These are phyloP conservation scores for Triticum monococcum DNA, from an alignment of 176 grass and related monocot species.

Conservation along the genomic window DNA sequence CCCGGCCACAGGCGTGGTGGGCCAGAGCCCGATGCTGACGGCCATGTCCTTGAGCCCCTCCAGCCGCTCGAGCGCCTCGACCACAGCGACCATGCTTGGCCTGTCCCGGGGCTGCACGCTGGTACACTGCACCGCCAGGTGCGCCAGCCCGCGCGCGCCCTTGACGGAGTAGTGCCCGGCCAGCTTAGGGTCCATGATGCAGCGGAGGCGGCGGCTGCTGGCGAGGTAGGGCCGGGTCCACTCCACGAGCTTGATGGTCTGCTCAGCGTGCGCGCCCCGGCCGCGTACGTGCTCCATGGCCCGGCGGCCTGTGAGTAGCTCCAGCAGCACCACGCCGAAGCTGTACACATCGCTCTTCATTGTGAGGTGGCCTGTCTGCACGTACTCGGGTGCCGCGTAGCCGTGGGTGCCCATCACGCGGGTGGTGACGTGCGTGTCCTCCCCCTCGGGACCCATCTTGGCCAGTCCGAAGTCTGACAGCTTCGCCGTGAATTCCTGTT, in stretches of 20 bases:
- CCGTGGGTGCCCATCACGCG: constrained; percentile 99
- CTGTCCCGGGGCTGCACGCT: constrained; percentile 68
- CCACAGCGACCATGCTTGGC: constrained; percentile 55
- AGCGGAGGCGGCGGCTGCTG: constrained; percentile 69
- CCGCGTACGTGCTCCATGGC: constrained; percentile 63
- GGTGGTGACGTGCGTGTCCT: constrained; percentile 93
- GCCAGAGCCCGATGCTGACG: constrained; percentile 58
- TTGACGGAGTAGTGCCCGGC: constrained; percentile 75
- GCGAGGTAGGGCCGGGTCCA: constrained; percentile 72
- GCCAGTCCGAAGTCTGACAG: constrained; percentile 93
- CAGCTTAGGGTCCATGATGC: constrained; percentile 70
- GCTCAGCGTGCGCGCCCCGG: constrained; percentile 24
- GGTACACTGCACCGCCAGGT: constrained; percentile 65
- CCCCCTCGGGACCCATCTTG: constrained; percentile 86
- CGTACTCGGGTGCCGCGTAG: constrained; percentile 90
- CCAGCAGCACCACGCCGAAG: constrained; percentile 86
- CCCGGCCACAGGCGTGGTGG: constrained; percentile 41
- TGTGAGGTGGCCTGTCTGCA: constrained; percentile 91
- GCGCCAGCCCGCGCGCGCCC: constrained; percentile 63
- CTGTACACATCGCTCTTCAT: constrained; percentile 90
- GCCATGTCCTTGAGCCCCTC: constrained; percentile 90
- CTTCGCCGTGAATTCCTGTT: constrained; percentile 87
- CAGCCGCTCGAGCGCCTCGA: constrained; percentile 59
- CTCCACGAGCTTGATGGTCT: constrained; percentile 79
- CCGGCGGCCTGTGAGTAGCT: constrained; percentile 84